These are phyloP conservation scores for Polygonum aviculare DNA, from an alignment of 148 eudicot genomes.

Conservation along the genomic window DNA sequence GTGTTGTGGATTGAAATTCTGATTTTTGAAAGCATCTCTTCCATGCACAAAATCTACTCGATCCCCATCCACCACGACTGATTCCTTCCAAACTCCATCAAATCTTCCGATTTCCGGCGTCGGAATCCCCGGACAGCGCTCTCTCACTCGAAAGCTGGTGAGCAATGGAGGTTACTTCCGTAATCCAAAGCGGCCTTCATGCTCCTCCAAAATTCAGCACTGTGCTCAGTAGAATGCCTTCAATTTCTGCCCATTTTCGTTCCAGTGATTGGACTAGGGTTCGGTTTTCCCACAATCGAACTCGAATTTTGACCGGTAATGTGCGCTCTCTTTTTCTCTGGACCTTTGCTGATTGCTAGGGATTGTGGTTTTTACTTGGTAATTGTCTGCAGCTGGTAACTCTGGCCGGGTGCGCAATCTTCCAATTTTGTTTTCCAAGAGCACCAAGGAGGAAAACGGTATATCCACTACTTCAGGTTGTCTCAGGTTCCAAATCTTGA, in stretches of 20 bases:
- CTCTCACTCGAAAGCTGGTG: not conserved
- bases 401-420: constrained; percentile 15
- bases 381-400: constrained; percentile 24
- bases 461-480: constrained; percentile 45
- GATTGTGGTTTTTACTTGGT: constrained; percentile 1
- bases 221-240: constrained; percentile 13
- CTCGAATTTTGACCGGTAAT: constrained; percentile 22
- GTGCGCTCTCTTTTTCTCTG: not conserved
- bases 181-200: constrained; percentile 25
- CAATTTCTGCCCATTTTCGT: constrained; percentile 1
- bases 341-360: not conserved
- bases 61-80: not conserved
- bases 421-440: constrained; percentile 28
- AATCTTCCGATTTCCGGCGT: constrained; percentile 3
- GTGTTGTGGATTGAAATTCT: not conserved
- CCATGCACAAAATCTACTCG: constrained; percentile 10
- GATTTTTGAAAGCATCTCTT: not conserved
- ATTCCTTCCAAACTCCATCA: not conserved
- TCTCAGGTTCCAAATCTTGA: not conserved
- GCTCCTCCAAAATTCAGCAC: constrained; percentile 22
- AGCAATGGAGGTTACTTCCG: constrained; percentile 40
- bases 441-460: constrained; percentile 49
- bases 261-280: constrained; percentile 14
- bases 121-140: not conserved
- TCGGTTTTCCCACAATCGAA: constrained; percentile 16